These are phyloP conservation scores for Colletotrichum godetiae DNA, from an alignment of 2,329 filamentous ascomycete genomes.

Conservation along the genomic window DNA sequence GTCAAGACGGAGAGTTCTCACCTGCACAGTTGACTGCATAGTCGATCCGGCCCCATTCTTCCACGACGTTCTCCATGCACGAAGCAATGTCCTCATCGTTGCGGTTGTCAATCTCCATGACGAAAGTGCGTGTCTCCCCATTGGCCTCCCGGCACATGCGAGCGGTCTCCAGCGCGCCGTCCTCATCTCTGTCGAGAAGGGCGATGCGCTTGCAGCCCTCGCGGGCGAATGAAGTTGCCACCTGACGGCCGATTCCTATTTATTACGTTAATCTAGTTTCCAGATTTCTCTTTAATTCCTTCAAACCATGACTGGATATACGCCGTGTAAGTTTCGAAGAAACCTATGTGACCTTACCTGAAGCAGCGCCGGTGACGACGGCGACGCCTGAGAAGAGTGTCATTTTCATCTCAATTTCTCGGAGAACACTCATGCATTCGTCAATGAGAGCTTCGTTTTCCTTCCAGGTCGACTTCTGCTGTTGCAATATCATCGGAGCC, in stretches of 20 bases:
- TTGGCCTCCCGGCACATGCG: conserved; percentile 43
- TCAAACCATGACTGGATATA: background rate
- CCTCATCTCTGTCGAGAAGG: conserved; percentile 51
- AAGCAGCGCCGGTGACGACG: conserved; percentile 45
- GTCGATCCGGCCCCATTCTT: conserved; percentile 53
- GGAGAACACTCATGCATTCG: background rate
- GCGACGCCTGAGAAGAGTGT: conserved; percentile 45
- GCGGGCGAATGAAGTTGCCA: conserved; percentile 54
- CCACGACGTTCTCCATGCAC: conserved; percentile 46
- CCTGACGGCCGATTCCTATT: conserved; percentile 55
- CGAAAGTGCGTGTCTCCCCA: conserved; percentile 41
- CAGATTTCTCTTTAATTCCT: background rate
- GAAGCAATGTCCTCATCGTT: conserved; percentile 46
- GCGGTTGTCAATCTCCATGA: conserved; percentile 47
- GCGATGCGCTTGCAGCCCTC: conserved; percentile 56
- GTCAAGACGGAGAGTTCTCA: conserved; percentile 17
- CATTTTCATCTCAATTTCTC: conserved; percentile 29
- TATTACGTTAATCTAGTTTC: background rate
- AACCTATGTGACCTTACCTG: conserved; percentile 39
- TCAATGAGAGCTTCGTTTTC: conserved; percentile 10
- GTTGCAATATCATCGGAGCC: background rate
- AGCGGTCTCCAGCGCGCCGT: conserved; percentile 47
- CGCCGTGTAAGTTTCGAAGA: background rate
- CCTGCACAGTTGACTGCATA: conserved; percentile 59
- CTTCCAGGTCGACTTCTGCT: background rate